A percentile compares a stretch with the other conserved stretches of the same genome.
Evolutionary conservation across 192 early-diverging fungal genomes (phyloP).

Genomic region (Spinellus fusiger): DNA sequence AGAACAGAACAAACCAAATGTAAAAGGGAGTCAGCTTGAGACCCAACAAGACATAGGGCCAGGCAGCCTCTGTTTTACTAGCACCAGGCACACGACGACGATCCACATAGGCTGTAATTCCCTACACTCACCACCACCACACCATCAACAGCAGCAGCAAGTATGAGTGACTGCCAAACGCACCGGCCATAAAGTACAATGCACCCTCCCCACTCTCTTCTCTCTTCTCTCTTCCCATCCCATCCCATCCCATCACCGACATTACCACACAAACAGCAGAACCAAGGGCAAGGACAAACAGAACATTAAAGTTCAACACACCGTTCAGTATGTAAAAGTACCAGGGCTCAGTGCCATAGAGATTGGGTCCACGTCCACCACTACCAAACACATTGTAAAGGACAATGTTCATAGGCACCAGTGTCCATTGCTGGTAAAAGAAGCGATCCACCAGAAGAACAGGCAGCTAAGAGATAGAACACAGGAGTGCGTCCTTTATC

Average conservation of each 20-base stretch:
- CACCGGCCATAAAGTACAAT: not conserved
- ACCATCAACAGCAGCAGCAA: too few species aligned
- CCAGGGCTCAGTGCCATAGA: constrained; percentile 79
- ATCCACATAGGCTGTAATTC: constrained; percentile 37
- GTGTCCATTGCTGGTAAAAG: constrained; percentile 62
- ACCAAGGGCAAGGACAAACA: constrained; percentile 66
- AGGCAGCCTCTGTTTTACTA: constrained; percentile 14
- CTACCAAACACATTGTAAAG: constrained; percentile 85
- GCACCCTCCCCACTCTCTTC: not conserved
- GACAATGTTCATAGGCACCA: constrained; percentile 86
- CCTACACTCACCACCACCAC: constrained; percentile 21
- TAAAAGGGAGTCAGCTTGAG: constrained; percentile 66
- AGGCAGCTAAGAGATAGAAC: constrained; percentile 38
- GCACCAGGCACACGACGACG: constrained; percentile 35
- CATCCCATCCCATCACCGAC: not conserved
- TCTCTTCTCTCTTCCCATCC: not conserved
- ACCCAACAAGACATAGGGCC: constrained; percentile 40
- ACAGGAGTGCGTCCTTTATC: not conserved
- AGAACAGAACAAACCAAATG: constrained; percentile 72
- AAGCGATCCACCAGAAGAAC: constrained; percentile 66
- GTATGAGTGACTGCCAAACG: not conserved
- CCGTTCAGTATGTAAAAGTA: constrained; percentile 91
- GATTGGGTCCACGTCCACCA: constrained; percentile 54
- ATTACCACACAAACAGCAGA: constrained; percentile 60
- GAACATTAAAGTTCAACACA: constrained; percentile 84